phyloP scores from a whole-genome alignment of 1,284 basidiomycete genomes.

The Apiotrichum gamsii region DNA sequence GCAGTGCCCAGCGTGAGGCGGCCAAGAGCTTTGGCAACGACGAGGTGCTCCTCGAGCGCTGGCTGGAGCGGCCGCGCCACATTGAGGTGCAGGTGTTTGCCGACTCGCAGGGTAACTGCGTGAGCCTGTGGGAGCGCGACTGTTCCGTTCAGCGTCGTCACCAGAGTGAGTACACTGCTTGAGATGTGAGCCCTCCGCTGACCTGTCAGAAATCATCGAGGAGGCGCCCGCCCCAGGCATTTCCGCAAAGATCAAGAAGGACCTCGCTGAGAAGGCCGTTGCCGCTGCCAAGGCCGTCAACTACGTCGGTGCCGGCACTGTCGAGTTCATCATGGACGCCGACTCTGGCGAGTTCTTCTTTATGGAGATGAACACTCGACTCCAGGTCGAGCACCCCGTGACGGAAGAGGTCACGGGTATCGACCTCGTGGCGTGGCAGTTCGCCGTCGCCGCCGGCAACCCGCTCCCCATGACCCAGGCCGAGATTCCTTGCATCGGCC shows the following conservation, averaged over 20 bases:
- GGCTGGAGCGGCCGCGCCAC: conserved; percentile 72
- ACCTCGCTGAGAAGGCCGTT: conserved; percentile 79
- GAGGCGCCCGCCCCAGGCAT: conserved; percentile 87
- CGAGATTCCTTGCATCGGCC: conserved; percentile 74
- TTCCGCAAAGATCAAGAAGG: conserved; percentile 63
- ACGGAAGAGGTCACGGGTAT: conserved; percentile 92
- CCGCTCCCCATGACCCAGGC: conserved; percentile 69
- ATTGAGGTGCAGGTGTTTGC: conserved; percentile 89
- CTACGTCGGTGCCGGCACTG: conserved; percentile 85
- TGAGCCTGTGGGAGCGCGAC: conserved; percentile 88
- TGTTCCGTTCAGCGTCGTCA: conserved; percentile 90
- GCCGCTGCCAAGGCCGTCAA: conserved; percentile 84
- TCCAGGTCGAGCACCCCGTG: conserved; percentile 92
- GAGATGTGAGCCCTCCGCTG: background rate
- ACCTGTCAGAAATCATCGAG: conserved; percentile 42
- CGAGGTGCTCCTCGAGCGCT: conserved; percentile 78
- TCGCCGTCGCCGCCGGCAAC: conserved; percentile 86
- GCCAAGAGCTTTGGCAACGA: conserved; percentile 79
- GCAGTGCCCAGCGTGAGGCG: conserved; percentile 80
- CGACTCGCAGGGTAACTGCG: conserved; percentile 65
- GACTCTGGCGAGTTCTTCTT: conserved; percentile 78
- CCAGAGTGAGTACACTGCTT: conserved; percentile 54
- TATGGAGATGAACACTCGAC: conserved; percentile 92
- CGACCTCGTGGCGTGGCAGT: conserved; percentile 90
- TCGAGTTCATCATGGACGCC: conserved; percentile 91